A percentile compares a stretch with the other conserved stretches of the same genome.
phyloP scores from a whole-genome alignment of 177 flowering plant species.

The Tripterygium wilfordii region DNA sequence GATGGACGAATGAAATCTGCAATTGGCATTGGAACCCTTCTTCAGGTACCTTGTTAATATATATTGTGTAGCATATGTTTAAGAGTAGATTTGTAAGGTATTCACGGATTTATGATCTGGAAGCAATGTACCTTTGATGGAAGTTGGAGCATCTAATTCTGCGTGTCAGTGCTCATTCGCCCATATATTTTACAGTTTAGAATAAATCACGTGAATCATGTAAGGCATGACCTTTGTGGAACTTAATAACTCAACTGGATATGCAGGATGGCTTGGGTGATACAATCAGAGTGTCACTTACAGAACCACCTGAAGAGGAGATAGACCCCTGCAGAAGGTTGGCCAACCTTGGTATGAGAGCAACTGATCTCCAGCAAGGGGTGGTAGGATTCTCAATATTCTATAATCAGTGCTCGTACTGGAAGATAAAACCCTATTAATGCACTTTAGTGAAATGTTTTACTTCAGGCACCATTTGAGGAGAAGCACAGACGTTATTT shows the following conservation, averaged over 20 bases:
- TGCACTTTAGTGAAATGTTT: conserved; percentile 2
- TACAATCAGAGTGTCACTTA: conserved; percentile 94
- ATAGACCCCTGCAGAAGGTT: conserved; percentile 93
- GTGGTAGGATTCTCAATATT: conserved; percentile 55
- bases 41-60: conserved; percentile 78
- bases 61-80: no score
- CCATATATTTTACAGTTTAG: no score
- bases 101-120: no score
- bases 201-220: no score
- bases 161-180: no score
- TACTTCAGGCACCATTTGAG: conserved; percentile 70
- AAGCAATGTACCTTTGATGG: no score
- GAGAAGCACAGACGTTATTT: conserved; percentile 89
- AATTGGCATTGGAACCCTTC: conserved; percentile 97
- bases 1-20: conserved; percentile 99
- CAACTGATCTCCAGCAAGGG: conserved; percentile 79
- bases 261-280: conserved; percentile 96
- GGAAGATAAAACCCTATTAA: neutral
- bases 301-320: conserved; percentile 95
- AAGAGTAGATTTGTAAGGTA: no score
- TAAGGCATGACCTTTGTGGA: no score
- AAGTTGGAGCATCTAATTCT: no score
- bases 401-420: conserved; percentile 1
- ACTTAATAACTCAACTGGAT: conserved; percentile 7
- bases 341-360: conserved; percentile 88